Percentiles rank a stretch among this genome's conserved stretches.
Evolutionary conservation across 2,329 filamentous ascomycete species (phyloP).

Genomic region (Cladosporium sp.): DNA sequence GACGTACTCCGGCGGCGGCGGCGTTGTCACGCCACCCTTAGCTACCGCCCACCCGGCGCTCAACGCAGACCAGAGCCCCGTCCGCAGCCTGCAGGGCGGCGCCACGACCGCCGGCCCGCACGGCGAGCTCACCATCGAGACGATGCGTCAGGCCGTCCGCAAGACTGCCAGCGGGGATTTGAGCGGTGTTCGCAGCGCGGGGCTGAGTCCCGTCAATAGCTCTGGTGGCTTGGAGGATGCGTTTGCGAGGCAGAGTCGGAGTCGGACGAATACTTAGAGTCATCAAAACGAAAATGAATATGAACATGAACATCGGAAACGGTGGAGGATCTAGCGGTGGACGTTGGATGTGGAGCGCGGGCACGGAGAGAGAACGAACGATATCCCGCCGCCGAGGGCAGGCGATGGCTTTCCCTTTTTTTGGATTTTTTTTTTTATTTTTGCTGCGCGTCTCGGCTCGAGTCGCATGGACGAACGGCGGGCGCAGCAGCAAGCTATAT

Average conservation of each 20-base stretch:
- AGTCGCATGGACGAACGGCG: too few species aligned
- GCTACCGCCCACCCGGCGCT: background rate
- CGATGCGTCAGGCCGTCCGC: conserved; percentile 82
- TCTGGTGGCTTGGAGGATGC: background rate
- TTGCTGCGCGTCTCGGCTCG: background rate
- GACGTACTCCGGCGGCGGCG: conserved; percentile 13
- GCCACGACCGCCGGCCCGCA: conserved; percentile 31
- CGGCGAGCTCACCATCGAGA: conserved; percentile 81
- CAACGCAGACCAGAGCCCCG: conserved; percentile 2
- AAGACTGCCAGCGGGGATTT: conserved; percentile 82
- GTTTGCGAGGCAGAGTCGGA: conserved; percentile 6
- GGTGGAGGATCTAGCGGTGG: background rate
- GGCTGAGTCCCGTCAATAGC: conserved; percentile 5
- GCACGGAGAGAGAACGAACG: too few species aligned
- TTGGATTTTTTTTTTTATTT: background rate
- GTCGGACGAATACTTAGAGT: conserved; percentile 3
- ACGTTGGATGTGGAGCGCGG: too few species aligned
- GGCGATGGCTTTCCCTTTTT: background rate
- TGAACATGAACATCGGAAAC: background rate
- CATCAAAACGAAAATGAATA: background rate
- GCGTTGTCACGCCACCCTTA: conserved; percentile 2
- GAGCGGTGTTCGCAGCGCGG: conserved; percentile 4
- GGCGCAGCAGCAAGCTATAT: too few species aligned
- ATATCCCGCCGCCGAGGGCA: background rate
- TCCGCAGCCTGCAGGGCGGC: conserved; percentile 11